Base-by-base conservation (phyloP, 2,329 filamentous ascomycete genomes). In the Penicillium sp. region DNA sequence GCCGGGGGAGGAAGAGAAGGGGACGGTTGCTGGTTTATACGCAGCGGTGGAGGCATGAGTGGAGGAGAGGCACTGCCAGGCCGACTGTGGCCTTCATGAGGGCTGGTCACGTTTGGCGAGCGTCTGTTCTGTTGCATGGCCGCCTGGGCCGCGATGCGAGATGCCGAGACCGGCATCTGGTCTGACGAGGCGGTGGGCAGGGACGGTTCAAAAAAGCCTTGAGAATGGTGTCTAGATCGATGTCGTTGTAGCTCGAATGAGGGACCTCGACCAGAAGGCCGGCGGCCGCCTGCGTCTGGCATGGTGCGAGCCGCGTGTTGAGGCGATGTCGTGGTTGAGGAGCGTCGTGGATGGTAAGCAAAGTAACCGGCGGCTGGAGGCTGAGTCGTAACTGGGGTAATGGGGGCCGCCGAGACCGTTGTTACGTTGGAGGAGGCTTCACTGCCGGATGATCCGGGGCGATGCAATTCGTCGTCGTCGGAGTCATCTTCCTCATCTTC, bases 191-290 rank as follows among this genome's bases (percentile, higher is more conserved):
- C 72, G n/a, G 76, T 77, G 35, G 82, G 80, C 47, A 86, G 69
- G 28, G 78, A 80, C 13, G 83, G 82, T 65, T 86, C 83, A 61
- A 86, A 86, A 69, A 84, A 86, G 47, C 83, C 83, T 66, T 86
- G 82, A 3, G 81, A 84, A 62, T 83, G 81, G 56, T 77, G 74
- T 54, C 75, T 68, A 28, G 72, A 66, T 38, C 74, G 70, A 56
- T 76, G 73, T 55, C 67, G 64, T 40, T 65, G 66, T 29, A 71
- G 49, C 44, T 75, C 69, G 32, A 59, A 54, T 5, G 67, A 66
- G 32, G 64, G 66, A 28, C 60, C 64, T 24, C 72, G 66, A 29
- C 69, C 66, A n/a, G 71, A 70, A 15, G 64, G 62, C 56, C 69
- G 71, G 40, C 71, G 63, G 44, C 66, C 61, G 37, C 60, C 52